Evolutionary conservation across 2,329 filamentous ascomycete genomes (phyloP), one percentile per base, ranked within the genome.

Genomic region (Juglanconis juglandina): DNA sequence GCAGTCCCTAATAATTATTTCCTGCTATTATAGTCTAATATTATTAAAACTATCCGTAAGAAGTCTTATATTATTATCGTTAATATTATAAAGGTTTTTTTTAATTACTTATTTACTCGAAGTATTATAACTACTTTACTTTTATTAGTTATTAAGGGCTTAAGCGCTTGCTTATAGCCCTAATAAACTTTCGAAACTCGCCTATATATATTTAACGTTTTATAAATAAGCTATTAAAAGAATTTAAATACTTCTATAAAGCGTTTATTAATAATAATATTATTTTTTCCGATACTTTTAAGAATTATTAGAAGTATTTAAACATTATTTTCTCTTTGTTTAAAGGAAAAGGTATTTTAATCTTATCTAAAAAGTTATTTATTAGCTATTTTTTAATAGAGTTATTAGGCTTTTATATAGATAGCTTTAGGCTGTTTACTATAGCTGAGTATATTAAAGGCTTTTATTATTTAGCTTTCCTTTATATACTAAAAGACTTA

Each of bases 381-480:
- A 46, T 57, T 32, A 32, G 47, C 1, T 58, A 51, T 42, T 39
- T 2, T 2, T 58, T 42, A 6, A 32, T 58, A 10, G 35, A 59
- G n/a, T 33, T 59, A 49, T 24, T 59, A 8, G 34, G n/a, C 4
- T 59, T 59, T 6, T 59, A 59, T 48, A 48, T 59, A 30, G 34
- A 59, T 48, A 48, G 7, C 2, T 11, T 59, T 2, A 35, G 41
- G 1, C 7, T 49, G 30, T 11, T 17, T n/a, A 53, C n/a, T 41
- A 59, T n/a, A 2, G 37, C 47, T 2, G 11, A 46, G 3, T n/a
- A 30, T 17, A 59, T 32, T 9, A 5, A 59, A 49, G 24, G 5
- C 14, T 59, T 59, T 41, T 13, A 47, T 35, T 39, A 49, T 4
- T 7, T 54, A 3, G 11, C 2, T 0, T 59, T 59, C 33, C 17